Evolutionary conservation across 1,284 basidiomycete genomes (phyloP).

Genomic region (Hypsizygus ulmarius): DNA sequence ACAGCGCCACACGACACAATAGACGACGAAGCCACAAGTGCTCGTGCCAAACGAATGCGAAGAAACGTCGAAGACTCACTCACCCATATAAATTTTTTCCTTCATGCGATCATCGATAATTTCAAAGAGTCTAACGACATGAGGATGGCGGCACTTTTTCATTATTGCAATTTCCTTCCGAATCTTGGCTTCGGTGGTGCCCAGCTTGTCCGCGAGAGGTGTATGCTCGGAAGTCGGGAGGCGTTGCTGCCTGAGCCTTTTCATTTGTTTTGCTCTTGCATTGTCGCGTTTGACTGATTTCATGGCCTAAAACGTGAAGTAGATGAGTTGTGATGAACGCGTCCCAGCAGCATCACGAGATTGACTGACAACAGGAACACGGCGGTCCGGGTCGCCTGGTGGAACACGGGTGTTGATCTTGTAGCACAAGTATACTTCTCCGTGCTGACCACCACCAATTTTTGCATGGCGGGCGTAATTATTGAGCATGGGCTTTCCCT

Average conservation of each 20-base stretch:
- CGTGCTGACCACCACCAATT: constrained; percentile 82
- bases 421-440: constrained; percentile 72
- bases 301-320: constrained; percentile 59
- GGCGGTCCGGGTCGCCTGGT: constrained; percentile 25
- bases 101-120: constrained; percentile 93
- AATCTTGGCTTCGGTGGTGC: constrained; percentile 79
- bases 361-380: constrained; percentile 34
- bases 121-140: constrained; percentile 90
- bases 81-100: constrained; percentile 92
- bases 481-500: constrained; percentile 61
- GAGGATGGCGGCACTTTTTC: constrained; percentile 91
- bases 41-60: constrained; percentile 1
- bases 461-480: constrained; percentile 71
- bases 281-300: constrained; percentile 68
- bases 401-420: constrained; percentile 42
- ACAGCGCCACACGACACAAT: background rate
- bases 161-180: constrained; percentile 95
- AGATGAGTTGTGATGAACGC: background rate
- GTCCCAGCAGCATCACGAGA: constrained; percentile 13
- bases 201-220: constrained; percentile 57
- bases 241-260: constrained; percentile 54
- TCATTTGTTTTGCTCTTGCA: constrained; percentile 48
- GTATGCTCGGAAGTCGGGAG: constrained; percentile 52
- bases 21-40: background rate
- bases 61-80: constrained; percentile 30